Conservation (phyloP, 495 filamentous ascomycete genomes). For the Penicillium maclennaniae region DNA sequence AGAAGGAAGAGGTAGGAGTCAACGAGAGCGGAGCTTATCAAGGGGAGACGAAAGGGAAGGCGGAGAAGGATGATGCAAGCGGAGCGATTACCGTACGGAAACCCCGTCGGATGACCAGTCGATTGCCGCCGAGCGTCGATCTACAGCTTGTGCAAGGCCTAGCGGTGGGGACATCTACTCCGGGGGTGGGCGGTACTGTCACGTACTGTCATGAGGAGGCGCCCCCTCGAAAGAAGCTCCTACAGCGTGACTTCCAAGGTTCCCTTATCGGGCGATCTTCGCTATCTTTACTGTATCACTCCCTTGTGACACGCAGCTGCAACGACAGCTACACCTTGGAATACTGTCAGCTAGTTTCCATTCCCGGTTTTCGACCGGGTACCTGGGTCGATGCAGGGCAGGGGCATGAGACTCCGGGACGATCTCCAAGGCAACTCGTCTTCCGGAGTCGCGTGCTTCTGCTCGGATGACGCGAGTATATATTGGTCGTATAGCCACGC, state of each 20-base stretch:
- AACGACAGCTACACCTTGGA: not conserved
- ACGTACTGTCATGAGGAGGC: conserved; percentile 4
- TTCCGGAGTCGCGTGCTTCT: conserved; percentile 34
- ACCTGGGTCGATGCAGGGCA: conserved; percentile 18
- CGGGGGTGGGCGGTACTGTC: conserved; percentile 10
- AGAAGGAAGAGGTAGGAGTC: conserved; percentile 44
- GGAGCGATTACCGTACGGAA: conserved; percentile 28
- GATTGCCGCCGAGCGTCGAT: conserved; percentile 31
- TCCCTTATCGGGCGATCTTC: not conserved
- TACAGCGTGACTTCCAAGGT: not conserved
- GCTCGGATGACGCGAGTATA: conserved; percentile 10
- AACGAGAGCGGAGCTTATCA: conserved; percentile 28
- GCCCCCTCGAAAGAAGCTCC: not conserved
- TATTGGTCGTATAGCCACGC: not conserved
- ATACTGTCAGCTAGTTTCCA: not conserved
- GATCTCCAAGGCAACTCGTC: conserved; percentile 22
- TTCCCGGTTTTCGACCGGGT: conserved; percentile 8
- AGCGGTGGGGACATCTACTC: conserved; percentile 1
- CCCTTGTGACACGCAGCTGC: not conserved
- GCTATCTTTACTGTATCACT: not conserved
- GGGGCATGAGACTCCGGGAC: conserved; percentile 9
- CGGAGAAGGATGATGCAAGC: conserved; percentile 44
- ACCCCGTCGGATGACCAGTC: conserved; percentile 25
- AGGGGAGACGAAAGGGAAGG: conserved; percentile 33
- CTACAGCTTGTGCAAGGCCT: conserved; percentile 7